A percentile compares a stretch with the other conserved stretches of the same genome.
Evolutionary conservation across 192 early-diverging fungal genomes (phyloP).

Genomic region (Backusella morwellensis): DNA sequence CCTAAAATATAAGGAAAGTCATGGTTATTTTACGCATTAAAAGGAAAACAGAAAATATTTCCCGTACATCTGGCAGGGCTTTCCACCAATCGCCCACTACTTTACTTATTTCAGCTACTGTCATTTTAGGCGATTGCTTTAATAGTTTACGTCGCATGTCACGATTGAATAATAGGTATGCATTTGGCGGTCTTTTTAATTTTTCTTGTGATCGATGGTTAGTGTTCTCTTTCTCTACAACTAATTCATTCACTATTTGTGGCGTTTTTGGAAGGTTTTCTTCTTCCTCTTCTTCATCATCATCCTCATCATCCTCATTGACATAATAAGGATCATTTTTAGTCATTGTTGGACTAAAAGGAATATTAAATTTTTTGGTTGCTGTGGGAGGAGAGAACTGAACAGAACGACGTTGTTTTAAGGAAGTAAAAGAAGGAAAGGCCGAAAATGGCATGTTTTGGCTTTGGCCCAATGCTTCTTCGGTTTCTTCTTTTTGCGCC

Average conservation of each 20-base stretch:
- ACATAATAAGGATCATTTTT: conserved; percentile 9
- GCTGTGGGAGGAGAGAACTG: neutral
- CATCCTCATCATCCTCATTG: neutral
- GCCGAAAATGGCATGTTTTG: conserved; percentile 14
- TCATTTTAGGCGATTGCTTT: conserved; percentile 52
- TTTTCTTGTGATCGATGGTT: conserved; percentile 20
- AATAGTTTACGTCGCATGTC: conserved; percentile 57
- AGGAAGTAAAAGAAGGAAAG: conserved; percentile 19
- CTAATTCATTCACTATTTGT: neutral
- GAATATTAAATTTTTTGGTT: neutral
- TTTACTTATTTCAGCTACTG: conserved; percentile 56
- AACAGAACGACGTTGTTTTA: conserved; percentile 17
- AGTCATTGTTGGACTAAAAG: neutral
- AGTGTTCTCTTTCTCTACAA: neutral
- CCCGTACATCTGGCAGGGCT: conserved; percentile 36
- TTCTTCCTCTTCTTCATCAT: neutral
- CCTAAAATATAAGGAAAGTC: conserved; percentile 14
- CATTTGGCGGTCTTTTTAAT: conserved; percentile 60
- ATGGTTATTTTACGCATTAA: neutral
- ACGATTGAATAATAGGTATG: conserved; percentile 59
- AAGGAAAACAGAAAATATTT: neutral
- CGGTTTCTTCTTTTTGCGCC: conserved; percentile 30
- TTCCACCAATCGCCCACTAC: conserved; percentile 56
- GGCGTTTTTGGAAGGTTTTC: neutral
- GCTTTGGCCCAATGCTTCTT: conserved; percentile 22